Percentiles rank a stretch among this genome's conserved stretches.
These are phyloP conservation scores for Helotiales sp. DNA, from an alignment of 2,329 filamentous ascomycete species.

Conservation along the genomic window DNA sequence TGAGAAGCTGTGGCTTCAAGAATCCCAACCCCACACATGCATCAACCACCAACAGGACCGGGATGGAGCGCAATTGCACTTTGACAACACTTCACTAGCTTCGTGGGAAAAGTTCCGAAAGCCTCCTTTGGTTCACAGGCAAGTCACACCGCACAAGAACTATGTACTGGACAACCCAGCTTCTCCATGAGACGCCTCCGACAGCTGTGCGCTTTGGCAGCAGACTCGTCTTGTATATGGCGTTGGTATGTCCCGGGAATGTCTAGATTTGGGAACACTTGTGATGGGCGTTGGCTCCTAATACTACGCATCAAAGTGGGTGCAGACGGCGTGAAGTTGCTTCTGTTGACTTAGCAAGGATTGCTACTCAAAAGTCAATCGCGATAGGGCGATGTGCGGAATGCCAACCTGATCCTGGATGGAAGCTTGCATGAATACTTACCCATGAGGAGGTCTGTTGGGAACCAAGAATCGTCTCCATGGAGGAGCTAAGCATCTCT, in stretches of 20 bases:
- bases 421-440: no score
- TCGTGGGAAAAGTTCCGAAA: background rate
- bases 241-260: background rate
- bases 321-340: no score
- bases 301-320: no score
- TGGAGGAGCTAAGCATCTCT: no score
- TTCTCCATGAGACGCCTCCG: background rate
- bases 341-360: background rate
- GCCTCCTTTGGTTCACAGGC: background rate
- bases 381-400: background rate
- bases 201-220: background rate
- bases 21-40: background rate
- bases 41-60: background rate
- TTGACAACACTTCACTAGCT: background rate
- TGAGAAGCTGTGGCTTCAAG: no score
- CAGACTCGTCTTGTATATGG: background rate
- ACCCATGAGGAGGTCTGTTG: no score
- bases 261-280: background rate
- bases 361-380: background rate
- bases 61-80: background rate
- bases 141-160: background rate
- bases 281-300: background rate
- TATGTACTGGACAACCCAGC: background rate
- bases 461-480: no score
- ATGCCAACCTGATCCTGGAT: no score